Percentiles rank a stretch among this genome's conserved stretches.
phyloP scores from a whole-genome alignment of 441 rosid genomes.

The Jatropha podagrica region DNA sequence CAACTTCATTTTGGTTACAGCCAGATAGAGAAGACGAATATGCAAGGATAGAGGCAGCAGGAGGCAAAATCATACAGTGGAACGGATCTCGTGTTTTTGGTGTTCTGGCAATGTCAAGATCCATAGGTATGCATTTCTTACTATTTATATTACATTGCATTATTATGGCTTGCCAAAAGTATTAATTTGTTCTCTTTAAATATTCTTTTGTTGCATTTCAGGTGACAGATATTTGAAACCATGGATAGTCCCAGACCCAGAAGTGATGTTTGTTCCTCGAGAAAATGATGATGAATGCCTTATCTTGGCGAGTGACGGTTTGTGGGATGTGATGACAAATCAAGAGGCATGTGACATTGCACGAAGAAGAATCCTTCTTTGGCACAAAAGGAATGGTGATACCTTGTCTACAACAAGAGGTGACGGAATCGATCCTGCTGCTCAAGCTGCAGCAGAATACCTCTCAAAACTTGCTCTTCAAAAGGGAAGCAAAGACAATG shows the following conservation, averaged over 20 bases:
- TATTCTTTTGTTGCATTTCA: conserved; percentile 9
- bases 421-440: conserved; percentile 55
- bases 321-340: conserved; percentile 87
- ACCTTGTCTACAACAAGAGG: conserved; percentile 32
- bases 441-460: conserved; percentile 81
- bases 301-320: conserved; percentile 74
- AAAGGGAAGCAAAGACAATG: conserved; percentile 83
- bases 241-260: conserved; percentile 82
- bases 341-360: conserved; percentile 82
- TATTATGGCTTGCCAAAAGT: too few species aligned
- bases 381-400: conserved; percentile 66
- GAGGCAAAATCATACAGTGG: conserved; percentile 90
- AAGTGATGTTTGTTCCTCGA: conserved; percentile 63
- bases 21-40: conserved; percentile 86
- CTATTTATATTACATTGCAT: too few species aligned
- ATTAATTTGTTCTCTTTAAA: too few species aligned
- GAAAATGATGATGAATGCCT: conserved; percentile 83
- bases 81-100: conserved; percentile 85
- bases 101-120: conserved; percentile 92
- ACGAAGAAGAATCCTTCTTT: conserved; percentile 60
- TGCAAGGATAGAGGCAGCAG: conserved; percentile 88
- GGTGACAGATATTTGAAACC: conserved; percentile 88
- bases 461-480: conserved; percentile 68
- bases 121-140: conserved; percentile 49
- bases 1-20: conserved; percentile 42